Evolutionary conservation across 2,329 filamentous ascomycete genomes (phyloP), one percentile per base, ranked within the genome.

Genomic region (Clarireedia monteithiana): DNA sequence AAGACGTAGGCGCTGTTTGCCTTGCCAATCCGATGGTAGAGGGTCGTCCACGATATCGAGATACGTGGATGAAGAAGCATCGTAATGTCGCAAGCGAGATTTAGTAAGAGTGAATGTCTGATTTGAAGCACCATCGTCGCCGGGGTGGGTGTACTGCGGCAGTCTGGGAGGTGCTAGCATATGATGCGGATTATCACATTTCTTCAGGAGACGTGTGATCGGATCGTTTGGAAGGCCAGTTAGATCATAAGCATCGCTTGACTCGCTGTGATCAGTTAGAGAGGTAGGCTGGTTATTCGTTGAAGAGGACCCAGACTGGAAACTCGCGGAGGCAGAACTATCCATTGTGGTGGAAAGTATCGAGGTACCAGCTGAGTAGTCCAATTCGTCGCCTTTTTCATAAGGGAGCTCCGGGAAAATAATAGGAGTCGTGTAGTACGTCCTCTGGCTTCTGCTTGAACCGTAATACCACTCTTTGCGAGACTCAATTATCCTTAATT

Each of bases 401-500:
- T 58, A 38, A 56, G 9, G 48, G 14, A 24, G 17, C 44, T 59
- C 52, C 2, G 67, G 66, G 59, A 81, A 82, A 2, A 64, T 57
- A n/a, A 85, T 71, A 15, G 74, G 68, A 12, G 76, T 80, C 10
- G 74, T 81, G 67, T 91, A 91, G 64, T 84, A 88, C 0, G 80
- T 87, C 26, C 86, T 77, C 42, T 77, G 75, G 56, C 82, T 82
- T 24, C 77, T 77, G 56, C 82, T 84, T 23, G 75, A 73, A 30
- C 77, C 77, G 48, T 74, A 66, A 9, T 71, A 74, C 82, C 84
- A 90, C 67, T 91, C 88, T 27, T 82, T 83, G 14, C 88, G 77
- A 30, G 79, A 80, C 68, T 91, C 88, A 0, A 88, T 70, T 17
- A 89, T 83, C 50, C 79, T 74, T 1, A 87, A 69, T 14, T 75